A percentile compares a stretch with the other conserved stretches of the same genome.
Evolutionary conservation across 805 yeast species (phyloP).

Genomic region (Metschnikowia colocasiae): DNA sequence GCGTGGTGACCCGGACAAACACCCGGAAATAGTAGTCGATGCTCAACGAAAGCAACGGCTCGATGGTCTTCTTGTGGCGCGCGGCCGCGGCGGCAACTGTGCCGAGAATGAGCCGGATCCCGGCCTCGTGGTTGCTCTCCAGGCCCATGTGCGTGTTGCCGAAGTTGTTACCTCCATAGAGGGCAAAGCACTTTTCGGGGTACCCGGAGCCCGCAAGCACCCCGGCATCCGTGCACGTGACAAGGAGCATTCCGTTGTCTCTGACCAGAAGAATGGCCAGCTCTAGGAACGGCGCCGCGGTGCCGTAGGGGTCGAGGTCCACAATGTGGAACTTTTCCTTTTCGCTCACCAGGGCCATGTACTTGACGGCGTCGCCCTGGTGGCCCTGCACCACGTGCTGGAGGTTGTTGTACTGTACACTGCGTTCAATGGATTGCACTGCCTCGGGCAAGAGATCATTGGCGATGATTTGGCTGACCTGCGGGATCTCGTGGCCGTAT

Average conservation of each 20-base stretch:
- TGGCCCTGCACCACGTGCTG: slow-evolving; percentile 56
- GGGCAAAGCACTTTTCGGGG: slow-evolving; percentile 93
- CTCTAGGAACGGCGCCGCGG: slow-evolving; percentile 94
- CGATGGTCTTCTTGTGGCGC: slow-evolving; percentile 79
- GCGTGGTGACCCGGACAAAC: slow-evolving; percentile 70
- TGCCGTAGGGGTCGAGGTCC: slow-evolving; percentile 96
- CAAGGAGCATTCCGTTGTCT: slow-evolving; percentile 80
- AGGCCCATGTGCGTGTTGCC: slow-evolving; percentile 48
- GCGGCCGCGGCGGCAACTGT: slow-evolving; percentile 82
- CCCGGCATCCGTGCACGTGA: slow-evolving; percentile 95
- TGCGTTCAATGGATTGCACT: slow-evolving; percentile 71
- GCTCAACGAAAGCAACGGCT: slow-evolving; percentile 79
- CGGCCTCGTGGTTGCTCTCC: slow-evolving; percentile 91
- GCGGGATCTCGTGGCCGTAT: slow-evolving; percentile 87
- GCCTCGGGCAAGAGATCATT: slow-evolving; percentile 88
- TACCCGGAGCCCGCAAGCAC: slow-evolving; percentile 94
- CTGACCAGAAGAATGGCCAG: slow-evolving; percentile 81
- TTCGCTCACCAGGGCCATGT: slow-evolving; percentile 53
- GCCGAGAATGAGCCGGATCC: slow-evolving; percentile 76
- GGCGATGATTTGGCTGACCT: slow-evolving; percentile 71
- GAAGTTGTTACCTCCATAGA: slow-evolving; percentile 89
- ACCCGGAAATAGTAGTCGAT: slow-evolving; percentile 92
- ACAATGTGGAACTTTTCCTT: slow-evolving; percentile 68
- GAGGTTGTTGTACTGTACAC: slow-evolving; percentile 64
- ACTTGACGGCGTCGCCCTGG: slow-evolving; percentile 86